Percentiles rank a stretch among this genome's conserved stretches.
These are phyloP conservation scores for Inga leiocalycina DNA, from an alignment of 306 rosid species.

Conservation along the genomic window DNA sequence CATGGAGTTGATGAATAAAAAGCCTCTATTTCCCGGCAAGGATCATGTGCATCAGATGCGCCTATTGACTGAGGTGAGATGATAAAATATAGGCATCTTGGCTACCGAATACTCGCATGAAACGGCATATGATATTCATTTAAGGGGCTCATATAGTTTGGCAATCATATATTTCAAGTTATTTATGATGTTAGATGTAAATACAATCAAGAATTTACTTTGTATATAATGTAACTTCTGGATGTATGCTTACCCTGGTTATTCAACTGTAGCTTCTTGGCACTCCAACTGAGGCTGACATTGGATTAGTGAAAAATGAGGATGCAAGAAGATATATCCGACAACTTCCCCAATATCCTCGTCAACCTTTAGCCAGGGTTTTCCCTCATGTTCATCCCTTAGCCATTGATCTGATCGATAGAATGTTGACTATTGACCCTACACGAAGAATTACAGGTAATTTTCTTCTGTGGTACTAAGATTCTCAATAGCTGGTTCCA, in stretches of 20 bases:
- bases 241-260: slow-evolving; percentile 40
- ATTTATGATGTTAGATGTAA: slow-evolving; percentile 7
- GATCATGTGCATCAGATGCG: slow-evolving; percentile 98
- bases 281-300: slow-evolving; percentile 93
- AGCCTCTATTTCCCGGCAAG: slow-evolving; percentile 85
- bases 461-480: slow-evolving; percentile 25
- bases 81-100: not conserved
- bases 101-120: not conserved
- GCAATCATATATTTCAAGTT: slow-evolving; percentile 18
- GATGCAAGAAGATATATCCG: slow-evolving; percentile 84
- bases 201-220: slow-evolving; percentile 11
- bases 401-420: slow-evolving; percentile 90
- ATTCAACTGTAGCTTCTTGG: slow-evolving; percentile 79
- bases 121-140: slow-evolving; percentile 7
- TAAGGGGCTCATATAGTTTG: slow-evolving; percentile 4
- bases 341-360: slow-evolving; percentile 80
- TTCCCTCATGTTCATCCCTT: slow-evolving; percentile 87
- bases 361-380: slow-evolving; percentile 68
- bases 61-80: slow-evolving; percentile 86
- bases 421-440: slow-evolving; percentile 94
- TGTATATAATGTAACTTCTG: slow-evolving; percentile 22
- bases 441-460: slow-evolving; percentile 85
- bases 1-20: slow-evolving; percentile 98
- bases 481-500: not conserved
- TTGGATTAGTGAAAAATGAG: slow-evolving; percentile 77